Evolutionary conservation across 1,139 yeast genomes (phyloP).

Genomic region (Insectozyma bohioensis): DNA sequence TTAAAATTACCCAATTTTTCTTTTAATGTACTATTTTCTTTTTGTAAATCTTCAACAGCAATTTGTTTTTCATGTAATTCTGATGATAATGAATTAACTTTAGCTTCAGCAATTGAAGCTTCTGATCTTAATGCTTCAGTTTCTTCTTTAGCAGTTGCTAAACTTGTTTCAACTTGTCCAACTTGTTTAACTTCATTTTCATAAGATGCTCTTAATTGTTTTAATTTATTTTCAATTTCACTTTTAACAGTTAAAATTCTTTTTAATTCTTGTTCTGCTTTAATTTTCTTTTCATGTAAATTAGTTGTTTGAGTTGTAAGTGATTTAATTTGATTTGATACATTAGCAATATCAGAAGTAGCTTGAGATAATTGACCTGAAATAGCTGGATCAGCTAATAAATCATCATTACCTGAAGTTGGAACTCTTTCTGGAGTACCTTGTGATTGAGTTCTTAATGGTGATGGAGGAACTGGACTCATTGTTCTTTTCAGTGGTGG

Average conservation of each 20-base stretch:
- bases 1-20: conserved; percentile 68
- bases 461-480: conserved; percentile 15
- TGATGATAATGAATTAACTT: conserved; percentile 67
- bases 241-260: conserved; percentile 62
- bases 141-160: conserved; percentile 63
- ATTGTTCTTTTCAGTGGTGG: conserved; percentile 23
- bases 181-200: conserved; percentile 79
- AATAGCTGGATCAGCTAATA: conserved; percentile 53
- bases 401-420: conserved; percentile 38
- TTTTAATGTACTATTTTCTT: conserved; percentile 61
- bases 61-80: conserved; percentile 64
- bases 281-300: conserved; percentile 66
- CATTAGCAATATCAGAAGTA: conserved; percentile 82
- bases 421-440: conserved; percentile 15
- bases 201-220: conserved; percentile 65
- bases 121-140: conserved; percentile 74
- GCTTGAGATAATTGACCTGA: conserved; percentile 74
- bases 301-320: conserved; percentile 72
- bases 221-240: conserved; percentile 70
- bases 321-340: conserved; percentile 81
- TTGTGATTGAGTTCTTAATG: no score
- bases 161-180: conserved; percentile 61
- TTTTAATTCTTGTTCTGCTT: conserved; percentile 75
- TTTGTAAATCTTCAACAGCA: conserved; percentile 63
- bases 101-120: conserved; percentile 78